Percentiles rank a stretch among this genome's conserved stretches.
Evolutionary conservation across 257 asterid species (phyloP).

Genomic region (Voacanga thouarsii): DNA sequence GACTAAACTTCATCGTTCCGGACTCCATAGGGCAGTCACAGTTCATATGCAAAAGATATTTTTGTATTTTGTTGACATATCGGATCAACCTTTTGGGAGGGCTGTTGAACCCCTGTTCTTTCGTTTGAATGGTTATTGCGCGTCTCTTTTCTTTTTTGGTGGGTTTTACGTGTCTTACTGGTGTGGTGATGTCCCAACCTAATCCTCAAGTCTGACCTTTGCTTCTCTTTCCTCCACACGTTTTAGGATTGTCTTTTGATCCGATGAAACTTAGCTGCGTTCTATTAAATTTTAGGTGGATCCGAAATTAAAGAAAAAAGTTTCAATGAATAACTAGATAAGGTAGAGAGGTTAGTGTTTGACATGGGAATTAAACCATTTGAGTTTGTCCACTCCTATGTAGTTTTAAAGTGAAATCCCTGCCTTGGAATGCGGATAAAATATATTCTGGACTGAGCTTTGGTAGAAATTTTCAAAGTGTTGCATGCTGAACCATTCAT

Average conservation of each 20-base stretch:
- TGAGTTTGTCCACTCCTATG: not conserved
- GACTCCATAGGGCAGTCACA: not conserved
- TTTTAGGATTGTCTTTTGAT: not conserved
- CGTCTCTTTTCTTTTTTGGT: not conserved
- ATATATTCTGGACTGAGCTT: not conserved
- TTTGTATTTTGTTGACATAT: slow-evolving; percentile 20
- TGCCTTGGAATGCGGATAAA: not conserved
- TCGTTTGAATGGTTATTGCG: not conserved
- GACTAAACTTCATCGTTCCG: slow-evolving; percentile 6
- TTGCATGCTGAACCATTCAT: not conserved
- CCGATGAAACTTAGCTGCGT: not conserved
- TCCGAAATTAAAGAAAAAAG: not conserved
- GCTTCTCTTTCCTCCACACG: slow-evolving; percentile 2
- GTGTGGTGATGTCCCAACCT: not conserved
- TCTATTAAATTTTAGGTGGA: not conserved
- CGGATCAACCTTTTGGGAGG: not conserved
- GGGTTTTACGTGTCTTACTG: not conserved
- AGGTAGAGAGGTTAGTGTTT: not conserved
- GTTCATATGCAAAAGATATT: not conserved
- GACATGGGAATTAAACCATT: not conserved
- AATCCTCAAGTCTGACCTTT: not conserved
- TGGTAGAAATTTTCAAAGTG: not conserved
- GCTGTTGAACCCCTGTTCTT: too few species aligned
- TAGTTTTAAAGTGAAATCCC: not conserved
- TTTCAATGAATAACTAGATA: not conserved